Base-by-base conservation (phyloP, 495 filamentous ascomycete genomes). In the Evernia prunastri region DNA sequence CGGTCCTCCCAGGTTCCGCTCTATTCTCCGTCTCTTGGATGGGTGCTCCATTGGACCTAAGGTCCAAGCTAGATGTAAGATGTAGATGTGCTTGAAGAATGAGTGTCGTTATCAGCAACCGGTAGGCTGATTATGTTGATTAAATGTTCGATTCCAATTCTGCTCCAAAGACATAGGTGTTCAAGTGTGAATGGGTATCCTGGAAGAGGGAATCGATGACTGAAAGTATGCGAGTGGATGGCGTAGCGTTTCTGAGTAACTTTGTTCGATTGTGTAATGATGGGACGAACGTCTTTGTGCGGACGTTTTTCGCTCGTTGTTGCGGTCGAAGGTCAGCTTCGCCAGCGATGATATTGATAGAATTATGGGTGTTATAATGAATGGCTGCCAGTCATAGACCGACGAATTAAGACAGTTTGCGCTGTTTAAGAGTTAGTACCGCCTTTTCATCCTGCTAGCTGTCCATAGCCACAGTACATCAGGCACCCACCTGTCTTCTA, bases 301-400 rank as follows among this genome's bases (percentile, higher is more conserved):
- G 69, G 69, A 69, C 63, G 64, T 53, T 25, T 18, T 10, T 64
- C 64, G 69, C 69, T 68, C 29, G 56, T 58, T 69, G 64, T 61
- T 69, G 67, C 58, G 47, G 54, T 67, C 56, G 57, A 68, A 67
- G 65, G 56, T 69, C 64, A 68, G 66, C 64, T 69, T 66, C 67
- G 43, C 62, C 42, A 27, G 61, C 59, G 64, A 54, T 61, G 29
- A 37, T 36, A 53, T 53, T 49, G 58, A 53, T 63, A 49, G 47
- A 33, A 59, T 56, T 56, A 53, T 49, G 18, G 39, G 31, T 63
- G 31, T 63, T 62, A 18, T 51, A 66, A 66, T 33, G 63, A 66
- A 40, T 68, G 67, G 67, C 59, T 45, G 63, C 67, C 67, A 58
- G 67, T 68, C 63, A 40, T 66, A 56, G 64, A 74, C 66, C 51